Percentiles rank a stretch among this genome's conserved stretches.
These are phyloP conservation scores for Bipolaris zeicola DNA, from an alignment of 2,329 filamentous ascomycete genomes.

Conservation along the genomic window DNA sequence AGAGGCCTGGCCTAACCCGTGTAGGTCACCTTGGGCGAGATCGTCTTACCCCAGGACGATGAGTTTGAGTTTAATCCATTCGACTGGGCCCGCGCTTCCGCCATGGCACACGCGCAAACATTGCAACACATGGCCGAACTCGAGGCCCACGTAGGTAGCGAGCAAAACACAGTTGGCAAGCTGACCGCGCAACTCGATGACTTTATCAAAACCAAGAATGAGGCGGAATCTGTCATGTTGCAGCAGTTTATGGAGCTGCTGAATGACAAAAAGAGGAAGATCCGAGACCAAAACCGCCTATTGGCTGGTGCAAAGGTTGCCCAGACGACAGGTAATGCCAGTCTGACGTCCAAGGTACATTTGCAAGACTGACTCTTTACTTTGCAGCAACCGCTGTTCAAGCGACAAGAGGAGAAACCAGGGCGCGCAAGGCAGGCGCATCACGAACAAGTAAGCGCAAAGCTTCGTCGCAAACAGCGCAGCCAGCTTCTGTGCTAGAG, in stretches of 20 bases:
- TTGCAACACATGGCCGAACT: constrained; percentile 53
- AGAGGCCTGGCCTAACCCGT: not conserved
- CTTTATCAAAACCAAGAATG: constrained; percentile 67
- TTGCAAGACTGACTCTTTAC: not conserved
- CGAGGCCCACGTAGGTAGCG: constrained; percentile 52
- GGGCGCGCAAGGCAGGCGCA: constrained; percentile 38
- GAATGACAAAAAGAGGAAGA: constrained; percentile 82
- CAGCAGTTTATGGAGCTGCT: constrained; percentile 72
- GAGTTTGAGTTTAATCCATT: constrained; percentile 68
- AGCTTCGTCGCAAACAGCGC: constrained; percentile 31
- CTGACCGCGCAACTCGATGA: constrained; percentile 69
- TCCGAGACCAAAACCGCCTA: constrained; percentile 72
- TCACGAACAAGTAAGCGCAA: constrained; percentile 47
- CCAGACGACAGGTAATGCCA: constrained; percentile 34
- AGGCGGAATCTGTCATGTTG: constrained; percentile 69
- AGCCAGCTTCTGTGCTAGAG: constrained; percentile 22
- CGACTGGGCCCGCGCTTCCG: constrained; percentile 70
- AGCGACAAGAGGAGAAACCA: constrained; percentile 29
- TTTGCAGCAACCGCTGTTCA: constrained; percentile 37
- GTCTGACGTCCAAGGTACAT: not conserved
- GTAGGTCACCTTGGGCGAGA: constrained; percentile 65
- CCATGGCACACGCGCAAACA: constrained; percentile 55
- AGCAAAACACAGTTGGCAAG: constrained; percentile 63
- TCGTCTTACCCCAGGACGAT: constrained; percentile 62
- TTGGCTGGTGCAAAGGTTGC: constrained; percentile 60